These are phyloP conservation scores for Parietaria judaica DNA, from an alignment of 306 rosid genomes.

Conservation along the genomic window DNA sequence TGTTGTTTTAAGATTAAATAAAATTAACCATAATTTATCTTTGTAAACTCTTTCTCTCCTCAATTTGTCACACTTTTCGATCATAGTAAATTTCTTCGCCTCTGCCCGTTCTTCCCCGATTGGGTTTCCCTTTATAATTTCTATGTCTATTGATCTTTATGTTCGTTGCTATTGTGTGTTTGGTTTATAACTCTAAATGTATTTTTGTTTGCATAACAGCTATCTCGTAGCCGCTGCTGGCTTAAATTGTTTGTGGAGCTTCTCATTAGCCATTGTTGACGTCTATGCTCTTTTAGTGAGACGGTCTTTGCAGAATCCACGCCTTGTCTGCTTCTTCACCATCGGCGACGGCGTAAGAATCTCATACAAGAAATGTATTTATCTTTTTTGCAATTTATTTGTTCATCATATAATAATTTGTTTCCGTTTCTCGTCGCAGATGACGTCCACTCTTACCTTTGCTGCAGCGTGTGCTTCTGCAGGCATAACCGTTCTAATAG, in stretches of 20 bases:
- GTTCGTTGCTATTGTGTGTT: background rate
- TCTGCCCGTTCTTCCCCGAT: too few species aligned
- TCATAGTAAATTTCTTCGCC: too few species aligned
- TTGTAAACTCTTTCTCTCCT: too few species aligned
- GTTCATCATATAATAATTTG: background rate
- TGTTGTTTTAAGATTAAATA: too few species aligned
- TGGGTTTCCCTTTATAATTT: too few species aligned
- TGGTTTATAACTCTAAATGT: background rate
- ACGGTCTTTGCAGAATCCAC: constrained; percentile 63
- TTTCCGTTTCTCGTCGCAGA: constrained; percentile 32
- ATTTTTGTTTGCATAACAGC: constrained; percentile 36
- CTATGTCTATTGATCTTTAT: too few species aligned
- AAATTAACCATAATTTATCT: too few species aligned
- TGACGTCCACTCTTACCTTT: constrained; percentile 71
- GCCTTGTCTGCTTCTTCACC: constrained; percentile 52
- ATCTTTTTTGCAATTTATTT: background rate
- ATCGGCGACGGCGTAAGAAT: constrained; percentile 88
- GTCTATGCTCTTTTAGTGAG: constrained; percentile 68
- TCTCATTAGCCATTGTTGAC: constrained; percentile 60
- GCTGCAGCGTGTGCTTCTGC: constrained; percentile 98
- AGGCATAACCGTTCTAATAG: constrained; percentile 87
- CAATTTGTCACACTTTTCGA: too few species aligned
- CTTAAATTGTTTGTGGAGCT: constrained; percentile 70
- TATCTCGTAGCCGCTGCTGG: constrained; percentile 82
- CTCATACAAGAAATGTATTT: background rate